These are phyloP conservation scores for Crucihimalaya himalaica DNA, from an alignment of 345 rosid genomes.

Conservation along the genomic window DNA sequence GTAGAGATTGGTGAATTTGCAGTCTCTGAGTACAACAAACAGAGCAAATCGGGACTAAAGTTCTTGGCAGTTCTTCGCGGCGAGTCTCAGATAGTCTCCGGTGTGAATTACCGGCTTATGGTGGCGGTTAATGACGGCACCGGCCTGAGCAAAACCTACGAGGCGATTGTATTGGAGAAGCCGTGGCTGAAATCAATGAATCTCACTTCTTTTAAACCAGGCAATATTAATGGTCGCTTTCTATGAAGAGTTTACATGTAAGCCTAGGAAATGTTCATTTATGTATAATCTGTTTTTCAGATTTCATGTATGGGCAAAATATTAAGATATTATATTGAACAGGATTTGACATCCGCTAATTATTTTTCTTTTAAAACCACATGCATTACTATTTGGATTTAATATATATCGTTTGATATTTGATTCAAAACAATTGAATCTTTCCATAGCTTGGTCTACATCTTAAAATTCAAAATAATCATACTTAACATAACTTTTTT, in stretches of 20 bases:
- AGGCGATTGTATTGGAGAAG: conserved; percentile 51
- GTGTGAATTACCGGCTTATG: conserved; percentile 48
- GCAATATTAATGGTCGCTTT: not conserved
- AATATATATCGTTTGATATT: too few species aligned
- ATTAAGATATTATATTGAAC: not conserved
- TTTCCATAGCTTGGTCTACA: too few species aligned
- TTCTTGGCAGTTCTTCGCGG: conserved; percentile 41
- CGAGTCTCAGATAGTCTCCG: conserved; percentile 47
- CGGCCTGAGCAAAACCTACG: conserved; percentile 3
- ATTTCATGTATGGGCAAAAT: not conserved
- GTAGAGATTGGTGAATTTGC: conserved; percentile 51
- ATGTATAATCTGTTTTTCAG: not conserved
- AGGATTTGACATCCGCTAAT: not conserved
- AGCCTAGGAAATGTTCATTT: not conserved
- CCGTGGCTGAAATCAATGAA: conserved; percentile 41
- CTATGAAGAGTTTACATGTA: not conserved
- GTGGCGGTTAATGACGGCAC: conserved; percentile 24
- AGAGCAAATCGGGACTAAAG: conserved; percentile 14
- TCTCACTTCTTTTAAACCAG: conserved; percentile 45
- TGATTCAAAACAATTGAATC: too few species aligned
- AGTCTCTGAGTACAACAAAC: conserved; percentile 41
- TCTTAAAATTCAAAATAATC: too few species aligned
- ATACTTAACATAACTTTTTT: too few species aligned
- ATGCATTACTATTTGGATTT: too few species aligned
- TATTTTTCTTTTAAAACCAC: too few species aligned